phyloP scores from a whole-genome alignment of 2,329 filamentous ascomycete genomes.

The Fragosphaeria purpurea region DNA sequence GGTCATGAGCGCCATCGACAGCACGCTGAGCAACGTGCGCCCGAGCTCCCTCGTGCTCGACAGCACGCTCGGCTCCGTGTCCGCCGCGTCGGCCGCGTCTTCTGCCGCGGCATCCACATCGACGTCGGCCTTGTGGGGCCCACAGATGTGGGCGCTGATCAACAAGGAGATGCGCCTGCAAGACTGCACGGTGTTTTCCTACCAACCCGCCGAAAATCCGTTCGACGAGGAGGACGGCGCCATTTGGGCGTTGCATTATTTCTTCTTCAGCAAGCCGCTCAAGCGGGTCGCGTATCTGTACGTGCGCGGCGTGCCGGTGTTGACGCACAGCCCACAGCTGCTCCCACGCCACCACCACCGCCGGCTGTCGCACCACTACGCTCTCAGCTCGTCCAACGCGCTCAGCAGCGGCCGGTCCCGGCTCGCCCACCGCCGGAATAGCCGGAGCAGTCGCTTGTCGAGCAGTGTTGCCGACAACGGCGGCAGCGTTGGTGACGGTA shows the following conservation, averaged over 20 bases:
- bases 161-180: constrained; percentile 91
- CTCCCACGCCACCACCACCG: constrained; percentile 20
- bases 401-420: constrained; percentile 5
- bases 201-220: constrained; percentile 79
- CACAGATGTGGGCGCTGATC: constrained; percentile 82
- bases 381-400: constrained; percentile 7
- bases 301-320: constrained; percentile 74
- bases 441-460: constrained; percentile 5
- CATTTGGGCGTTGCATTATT: constrained; percentile 93
- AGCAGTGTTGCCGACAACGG: constrained; percentile 1
- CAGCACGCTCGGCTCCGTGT: constrained; percentile 31
- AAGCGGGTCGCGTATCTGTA: constrained; percentile 95
- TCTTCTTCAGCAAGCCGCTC: constrained; percentile 89
- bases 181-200: constrained; percentile 83
- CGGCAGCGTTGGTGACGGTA: constrained; percentile 13
- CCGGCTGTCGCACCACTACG: constrained; percentile 4
- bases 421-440: constrained; percentile 9
- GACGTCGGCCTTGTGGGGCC: constrained; percentile 64
- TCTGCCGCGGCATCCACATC: constrained; percentile 20
- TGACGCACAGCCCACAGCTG: constrained; percentile 49
- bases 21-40: constrained; percentile 75
- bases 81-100: constrained; percentile 28
- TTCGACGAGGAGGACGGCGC: constrained; percentile 87
- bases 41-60: constrained; percentile 41
- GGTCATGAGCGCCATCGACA: constrained; percentile 82